These are phyloP conservation scores for Suillus placidus DNA, from an alignment of 768 basidiomycete genomes.

Conservation along the genomic window DNA sequence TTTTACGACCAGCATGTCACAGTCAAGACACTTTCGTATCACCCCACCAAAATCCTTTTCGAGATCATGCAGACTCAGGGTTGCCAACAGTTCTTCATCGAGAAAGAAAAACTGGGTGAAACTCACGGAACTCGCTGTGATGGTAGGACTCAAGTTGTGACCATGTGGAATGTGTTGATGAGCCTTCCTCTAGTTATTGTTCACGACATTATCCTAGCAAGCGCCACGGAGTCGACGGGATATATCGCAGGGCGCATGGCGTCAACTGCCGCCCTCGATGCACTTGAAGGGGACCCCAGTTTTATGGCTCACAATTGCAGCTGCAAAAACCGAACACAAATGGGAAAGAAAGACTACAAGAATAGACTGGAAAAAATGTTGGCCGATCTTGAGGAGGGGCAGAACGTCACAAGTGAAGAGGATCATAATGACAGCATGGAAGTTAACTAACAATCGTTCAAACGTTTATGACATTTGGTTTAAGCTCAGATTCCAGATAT, in stretches of 20 bases:
- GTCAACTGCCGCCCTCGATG: constrained; percentile 68
- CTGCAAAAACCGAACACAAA: constrained; percentile 49
- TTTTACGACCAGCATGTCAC: constrained; percentile 81
- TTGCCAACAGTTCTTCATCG: constrained; percentile 65
- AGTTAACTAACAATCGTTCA: neutral
- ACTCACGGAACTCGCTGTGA: constrained; percentile 48
- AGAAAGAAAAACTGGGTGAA: constrained; percentile 48
- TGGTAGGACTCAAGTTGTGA: constrained; percentile 41
- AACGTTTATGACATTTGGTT: neutral
- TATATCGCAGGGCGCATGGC: constrained; percentile 61
- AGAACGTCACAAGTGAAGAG: neutral
- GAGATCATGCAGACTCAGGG: constrained; percentile 74
- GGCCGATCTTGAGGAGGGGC: constrained; percentile 26
- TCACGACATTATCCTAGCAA: constrained; percentile 66
- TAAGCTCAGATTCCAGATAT: neutral
- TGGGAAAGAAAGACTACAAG: constrained; percentile 39
- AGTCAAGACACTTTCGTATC: constrained; percentile 70
- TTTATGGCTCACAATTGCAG: constrained; percentile 69
- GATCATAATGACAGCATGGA: neutral
- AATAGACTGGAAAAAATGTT: constrained; percentile 39
- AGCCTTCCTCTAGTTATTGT: constrained; percentile 55
- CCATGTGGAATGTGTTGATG: constrained; percentile 12
- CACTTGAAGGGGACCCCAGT: constrained; percentile 62
- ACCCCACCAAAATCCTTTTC: constrained; percentile 75
- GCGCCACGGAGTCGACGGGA: constrained; percentile 52